Base-by-base conservation (phyloP, 2,329 filamentous ascomycete species). In the Pyricularia sp. region DNA sequence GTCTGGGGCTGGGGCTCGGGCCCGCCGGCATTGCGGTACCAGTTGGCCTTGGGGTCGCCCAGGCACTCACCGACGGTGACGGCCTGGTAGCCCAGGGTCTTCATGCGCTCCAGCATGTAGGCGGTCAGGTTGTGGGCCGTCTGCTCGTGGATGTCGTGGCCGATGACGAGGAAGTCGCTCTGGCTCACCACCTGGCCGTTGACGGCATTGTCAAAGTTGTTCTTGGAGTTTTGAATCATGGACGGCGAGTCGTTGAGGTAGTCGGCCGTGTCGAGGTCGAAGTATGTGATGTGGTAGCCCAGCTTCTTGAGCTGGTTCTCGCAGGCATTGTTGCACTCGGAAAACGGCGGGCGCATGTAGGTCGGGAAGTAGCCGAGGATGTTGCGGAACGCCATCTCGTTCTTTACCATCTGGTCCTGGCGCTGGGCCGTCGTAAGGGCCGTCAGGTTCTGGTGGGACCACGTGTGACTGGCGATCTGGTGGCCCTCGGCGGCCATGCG, bases 1-100 rank as follows among this genome's bases (percentile, higher is more conserved):
- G 33, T 36, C 33, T 36, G 33, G 33, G 26, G n/a, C 31, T 12
- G 25, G 36, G 59, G 73, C 64, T 66, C 70, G 72, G 1, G 76
- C 77, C 58, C 36, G 33, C 50, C 64, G 58, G 66, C 64, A 42
- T 74, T 72, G 31, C 82, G 79, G 74, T 84, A 84, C 82, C 82
- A 84, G 75, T 84, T 83, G 50, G 72, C 75, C 11, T 73, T 68
- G 12, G 79, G 78, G 71, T 84, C 82, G 20, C 77, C 79, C 33
- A 84, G 75, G 71, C 81, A 84, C 70, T 83, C 81, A 61, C 82
- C 82, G 20, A 83, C 76, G 5, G 81, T 82, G 12, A 83, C 81
- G 9, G 79, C 76, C 72, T 77, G 78, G 77, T 80, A 82, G 25
- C 79, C 79, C 50, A 80, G 77, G 23, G 71, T 69, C 59, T 75